Evolutionary conservation across 163 green algal genomes (phyloP).

Genomic region (Chlamydomonas reinhardtii): DNA sequence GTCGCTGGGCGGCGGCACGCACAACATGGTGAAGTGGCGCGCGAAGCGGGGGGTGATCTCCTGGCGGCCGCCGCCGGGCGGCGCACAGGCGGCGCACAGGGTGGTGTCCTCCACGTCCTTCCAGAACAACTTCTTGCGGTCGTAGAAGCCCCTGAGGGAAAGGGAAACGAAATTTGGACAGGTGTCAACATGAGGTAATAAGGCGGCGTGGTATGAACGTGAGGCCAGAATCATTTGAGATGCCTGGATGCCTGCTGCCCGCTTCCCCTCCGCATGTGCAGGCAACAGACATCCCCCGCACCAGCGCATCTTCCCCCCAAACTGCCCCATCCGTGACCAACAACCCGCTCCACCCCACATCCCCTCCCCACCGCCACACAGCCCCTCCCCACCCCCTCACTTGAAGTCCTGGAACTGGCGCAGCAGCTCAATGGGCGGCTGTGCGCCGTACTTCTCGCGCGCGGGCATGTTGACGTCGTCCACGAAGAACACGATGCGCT

Average conservation of each 20-base stretch:
- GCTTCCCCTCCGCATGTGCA: too few relatives aligned
- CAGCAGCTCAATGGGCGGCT: conserved; percentile 90
- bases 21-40: conserved; percentile 89
- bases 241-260: too few relatives aligned
- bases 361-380: too few relatives aligned
- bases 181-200: too few relatives aligned
- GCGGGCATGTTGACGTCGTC: conserved; percentile 95
- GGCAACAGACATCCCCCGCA: too few relatives aligned
- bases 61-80: conserved; percentile 78
- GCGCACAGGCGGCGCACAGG: conserved; percentile 84
- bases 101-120: conserved; percentile 90
- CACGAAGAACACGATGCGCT: conserved; percentile 89
- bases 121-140: conserved; percentile 92
- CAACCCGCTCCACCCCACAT: too few relatives aligned
- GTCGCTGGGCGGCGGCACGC: conserved; percentile 79
- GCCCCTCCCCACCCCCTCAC: not conserved
- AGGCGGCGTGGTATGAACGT: too few relatives aligned
- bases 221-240: too few relatives aligned
- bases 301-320: not conserved
- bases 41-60: conserved; percentile 78
- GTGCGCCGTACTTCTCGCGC: conserved; percentile 85
- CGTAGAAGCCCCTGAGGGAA: conserved; percentile 76
- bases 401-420: conserved; percentile 88
- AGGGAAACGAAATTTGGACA: too few relatives aligned
- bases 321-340: not conserved